Evolutionary conservation across 2,329 filamentous ascomycete species (phyloP).

Genomic region (Akanthomyces muscarius): DNA sequence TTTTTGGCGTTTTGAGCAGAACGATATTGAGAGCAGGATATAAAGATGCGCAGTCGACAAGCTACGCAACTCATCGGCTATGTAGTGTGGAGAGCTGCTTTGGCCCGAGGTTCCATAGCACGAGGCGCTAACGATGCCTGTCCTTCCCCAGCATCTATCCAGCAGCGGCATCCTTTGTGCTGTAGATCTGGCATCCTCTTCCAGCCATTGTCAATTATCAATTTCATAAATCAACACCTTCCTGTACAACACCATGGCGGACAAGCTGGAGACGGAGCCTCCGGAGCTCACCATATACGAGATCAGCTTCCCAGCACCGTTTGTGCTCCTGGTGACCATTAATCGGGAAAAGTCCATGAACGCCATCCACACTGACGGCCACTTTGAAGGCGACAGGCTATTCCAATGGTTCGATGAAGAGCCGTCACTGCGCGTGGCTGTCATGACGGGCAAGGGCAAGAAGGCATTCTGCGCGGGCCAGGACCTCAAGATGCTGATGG

Average conservation of each 20-base stretch:
- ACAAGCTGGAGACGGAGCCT: slow-evolving; percentile 18
- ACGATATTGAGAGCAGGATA: neutral
- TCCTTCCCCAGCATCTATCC: neutral
- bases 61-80: neutral
- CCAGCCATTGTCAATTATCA: neutral
- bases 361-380: slow-evolving; percentile 38
- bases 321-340: slow-evolving; percentile 50
- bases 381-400: slow-evolving; percentile 45
- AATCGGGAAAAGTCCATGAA: slow-evolving; percentile 48
- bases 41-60: neutral
- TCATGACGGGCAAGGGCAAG: slow-evolving; percentile 49
- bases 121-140: neutral
- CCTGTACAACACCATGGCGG: slow-evolving; percentile 13
- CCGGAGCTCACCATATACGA: slow-evolving; percentile 20
- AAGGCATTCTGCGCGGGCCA: slow-evolving; percentile 53
- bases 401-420: slow-evolving; percentile 53
- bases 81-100: neutral
- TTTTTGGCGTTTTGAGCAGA: neutral
- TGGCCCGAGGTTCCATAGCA: slow-evolving; percentile 13
- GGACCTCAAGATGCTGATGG: slow-evolving; percentile 50
- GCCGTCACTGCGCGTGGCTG: slow-evolving; percentile 42
- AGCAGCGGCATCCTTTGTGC: neutral
- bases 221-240: neutral
- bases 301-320: slow-evolving; percentile 42
- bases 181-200: neutral